Evolutionary conservation across 768 basidiomycete genomes (phyloP).

Genomic region (Mycena amicta): DNA sequence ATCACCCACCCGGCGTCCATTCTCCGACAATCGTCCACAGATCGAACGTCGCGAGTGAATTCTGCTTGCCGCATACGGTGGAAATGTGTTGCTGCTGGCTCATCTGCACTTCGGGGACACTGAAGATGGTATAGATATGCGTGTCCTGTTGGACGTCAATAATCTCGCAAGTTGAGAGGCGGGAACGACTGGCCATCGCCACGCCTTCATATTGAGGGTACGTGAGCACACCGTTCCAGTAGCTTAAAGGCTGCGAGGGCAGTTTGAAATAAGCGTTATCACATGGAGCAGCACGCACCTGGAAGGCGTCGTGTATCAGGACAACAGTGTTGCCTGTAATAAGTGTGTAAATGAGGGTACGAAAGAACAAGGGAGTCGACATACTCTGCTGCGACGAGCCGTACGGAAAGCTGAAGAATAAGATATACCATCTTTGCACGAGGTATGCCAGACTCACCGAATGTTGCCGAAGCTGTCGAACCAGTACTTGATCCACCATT

Average conservation of each 20-base stretch:
- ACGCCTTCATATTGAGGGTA: slow-evolving; percentile 61
- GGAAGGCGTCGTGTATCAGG: slow-evolving; percentile 80
- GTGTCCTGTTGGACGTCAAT: neutral
- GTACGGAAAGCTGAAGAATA: slow-evolving; percentile 37
- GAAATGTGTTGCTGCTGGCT: slow-evolving; percentile 58
- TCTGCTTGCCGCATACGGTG: slow-evolving; percentile 53
- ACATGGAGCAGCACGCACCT: slow-evolving; percentile 26
- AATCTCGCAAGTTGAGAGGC: neutral
- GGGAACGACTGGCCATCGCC: slow-evolving; percentile 47
- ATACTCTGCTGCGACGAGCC: slow-evolving; percentile 43
- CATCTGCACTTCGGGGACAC: slow-evolving; percentile 46
- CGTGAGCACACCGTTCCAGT: slow-evolving; percentile 67
- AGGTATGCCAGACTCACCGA: neutral
- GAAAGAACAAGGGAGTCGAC: neutral
- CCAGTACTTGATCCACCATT: slow-evolving; percentile 42
- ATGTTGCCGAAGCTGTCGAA: slow-evolving; percentile 48
- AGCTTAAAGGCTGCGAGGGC: slow-evolving; percentile 46
- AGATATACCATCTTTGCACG: neutral
- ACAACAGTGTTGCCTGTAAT: slow-evolving; percentile 52
- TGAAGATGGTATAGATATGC: slow-evolving; percentile 8
- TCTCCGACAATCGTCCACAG: slow-evolving; percentile 89
- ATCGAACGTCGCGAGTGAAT: slow-evolving; percentile 51
- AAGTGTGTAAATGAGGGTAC: neutral
- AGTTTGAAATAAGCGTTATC: neutral
- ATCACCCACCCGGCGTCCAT: slow-evolving; percentile 58